phyloP scores from a whole-genome alignment of 768 basidiomycete genomes.

The Russula dissimulans region DNA sequence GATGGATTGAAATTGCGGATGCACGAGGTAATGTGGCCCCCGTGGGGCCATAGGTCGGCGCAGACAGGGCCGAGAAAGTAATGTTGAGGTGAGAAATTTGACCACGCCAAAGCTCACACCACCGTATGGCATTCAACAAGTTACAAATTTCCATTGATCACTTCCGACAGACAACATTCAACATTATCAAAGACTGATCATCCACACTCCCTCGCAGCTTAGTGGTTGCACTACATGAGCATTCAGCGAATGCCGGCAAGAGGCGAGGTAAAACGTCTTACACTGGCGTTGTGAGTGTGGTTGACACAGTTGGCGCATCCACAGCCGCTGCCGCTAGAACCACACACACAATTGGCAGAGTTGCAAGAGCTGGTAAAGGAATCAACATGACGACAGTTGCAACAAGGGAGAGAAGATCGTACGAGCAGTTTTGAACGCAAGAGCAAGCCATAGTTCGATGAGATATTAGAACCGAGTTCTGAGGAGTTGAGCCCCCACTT shows the following conservation, averaged over 20 bases:
- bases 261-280: neutral
- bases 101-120: neutral
- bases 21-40: no score
- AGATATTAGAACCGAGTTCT: neutral
- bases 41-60: no score
- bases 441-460: conserved; percentile 8
- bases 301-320: conserved; percentile 10
- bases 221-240: neutral
- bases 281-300: neutral
- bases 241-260: neutral
- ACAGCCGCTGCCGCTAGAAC: neutral
- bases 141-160: no score
- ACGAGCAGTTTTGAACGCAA: conserved; percentile 6
- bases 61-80: no score
- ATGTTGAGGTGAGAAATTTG: no score
- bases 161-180: neutral
- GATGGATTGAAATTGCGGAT: no score
- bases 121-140: neutral
- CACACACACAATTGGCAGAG: conserved; percentile 2
- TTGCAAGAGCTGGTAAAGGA: conserved; percentile 5
- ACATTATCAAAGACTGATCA: neutral
- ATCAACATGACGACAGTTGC: neutral
- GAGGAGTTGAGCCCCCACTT: no score
- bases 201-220: neutral
- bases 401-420: neutral